These are phyloP conservation scores for Dioscorea alata DNA, from an alignment of 106 monocot genomes.

Conservation along the genomic window DNA sequence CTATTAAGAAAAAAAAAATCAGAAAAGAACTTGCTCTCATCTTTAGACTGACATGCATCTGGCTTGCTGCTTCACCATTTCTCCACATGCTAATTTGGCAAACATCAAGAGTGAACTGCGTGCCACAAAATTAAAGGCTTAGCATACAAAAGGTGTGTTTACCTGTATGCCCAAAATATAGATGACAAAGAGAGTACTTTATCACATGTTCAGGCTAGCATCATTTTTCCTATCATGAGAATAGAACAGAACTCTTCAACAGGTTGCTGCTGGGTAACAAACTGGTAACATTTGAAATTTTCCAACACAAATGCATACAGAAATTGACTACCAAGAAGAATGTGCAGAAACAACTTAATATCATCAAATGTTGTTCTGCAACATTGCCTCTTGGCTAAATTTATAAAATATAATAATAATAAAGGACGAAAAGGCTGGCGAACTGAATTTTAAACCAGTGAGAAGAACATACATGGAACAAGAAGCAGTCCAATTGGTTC, in stretches of 20 bases:
- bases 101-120: too few relatives aligned
- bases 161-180: background rate
- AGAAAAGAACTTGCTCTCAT: too few relatives aligned
- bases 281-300: background rate
- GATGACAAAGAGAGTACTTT: background rate
- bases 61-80: too few relatives aligned
- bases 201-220: background rate
- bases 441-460: background rate
- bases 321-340: too few relatives aligned
- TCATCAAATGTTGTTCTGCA: too few relatives aligned
- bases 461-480: slow-evolving; percentile 1
- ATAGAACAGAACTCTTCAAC: background rate
- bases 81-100: too few relatives aligned
- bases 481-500: background rate
- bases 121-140: background rate
- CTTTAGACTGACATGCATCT: too few relatives aligned
- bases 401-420: background rate
- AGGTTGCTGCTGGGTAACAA: background rate
- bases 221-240: background rate
- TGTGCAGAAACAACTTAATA: too few relatives aligned
- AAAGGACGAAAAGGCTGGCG: background rate
- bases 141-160: background rate
- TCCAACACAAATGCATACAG: too few relatives aligned
- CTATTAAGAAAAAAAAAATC: too few relatives aligned
- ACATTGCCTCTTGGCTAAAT: background rate